A percentile compares a stretch with the other conserved stretches of the same genome.
Evolutionary conservation across 2,329 filamentous ascomycete genomes (phyloP).

Genomic region (Sporothrix pallida): DNA sequence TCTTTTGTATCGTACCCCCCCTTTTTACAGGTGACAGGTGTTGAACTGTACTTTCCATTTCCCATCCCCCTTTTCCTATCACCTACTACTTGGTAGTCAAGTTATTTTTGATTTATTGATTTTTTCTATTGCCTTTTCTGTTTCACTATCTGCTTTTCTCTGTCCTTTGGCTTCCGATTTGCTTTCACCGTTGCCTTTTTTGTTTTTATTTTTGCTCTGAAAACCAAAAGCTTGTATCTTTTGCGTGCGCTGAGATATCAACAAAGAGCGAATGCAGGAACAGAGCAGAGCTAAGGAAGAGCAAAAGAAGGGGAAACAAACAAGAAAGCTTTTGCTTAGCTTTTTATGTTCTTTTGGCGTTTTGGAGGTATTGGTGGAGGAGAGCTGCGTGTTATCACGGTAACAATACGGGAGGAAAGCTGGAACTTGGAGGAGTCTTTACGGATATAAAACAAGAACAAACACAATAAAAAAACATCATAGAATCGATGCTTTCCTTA

Average conservation of each 20-base stretch:
- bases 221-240: too few species aligned
- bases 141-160: slow-evolving; percentile 9
- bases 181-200: background rate
- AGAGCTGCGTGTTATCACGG: background rate
- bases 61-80: slow-evolving; percentile 4
- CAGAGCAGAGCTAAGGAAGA: background rate
- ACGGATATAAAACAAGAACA: slow-evolving; percentile 9
- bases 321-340: background rate
- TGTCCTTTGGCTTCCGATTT: background rate
- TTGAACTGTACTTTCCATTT: slow-evolving; percentile 15
- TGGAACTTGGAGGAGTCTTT: background rate
- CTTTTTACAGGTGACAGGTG: background rate
- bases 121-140: background rate
- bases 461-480: slow-evolving; percentile 15
- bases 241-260: slow-evolving; percentile 2
- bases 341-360: background rate
- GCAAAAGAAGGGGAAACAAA: slow-evolving; percentile 4
- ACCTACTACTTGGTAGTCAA: background rate
- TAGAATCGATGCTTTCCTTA: background rate
- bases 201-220: background rate
- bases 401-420: background rate
- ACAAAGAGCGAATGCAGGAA: background rate
- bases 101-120: background rate
- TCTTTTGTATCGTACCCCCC: slow-evolving; percentile 25
- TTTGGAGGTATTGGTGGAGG: background rate